A percentile compares a stretch with the other conserved stretches of the same genome.
These are phyloP conservation scores for Rhodotorula sp. DNA, from an alignment of 1,284 basidiomycete genomes.

Conservation along the genomic window DNA sequence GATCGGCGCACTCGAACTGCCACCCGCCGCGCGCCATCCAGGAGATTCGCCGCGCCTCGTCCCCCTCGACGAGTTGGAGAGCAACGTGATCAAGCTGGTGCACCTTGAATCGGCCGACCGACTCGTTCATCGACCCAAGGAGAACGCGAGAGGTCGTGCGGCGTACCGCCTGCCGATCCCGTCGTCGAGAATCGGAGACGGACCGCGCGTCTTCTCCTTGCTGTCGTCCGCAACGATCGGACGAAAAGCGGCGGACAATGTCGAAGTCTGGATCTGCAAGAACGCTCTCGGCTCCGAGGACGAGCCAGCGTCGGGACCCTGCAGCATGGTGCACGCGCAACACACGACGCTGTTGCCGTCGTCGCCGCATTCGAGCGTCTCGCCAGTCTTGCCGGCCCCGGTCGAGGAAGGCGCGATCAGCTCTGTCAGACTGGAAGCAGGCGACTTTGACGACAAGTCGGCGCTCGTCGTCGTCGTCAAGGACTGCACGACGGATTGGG, in stretches of 20 bases:
- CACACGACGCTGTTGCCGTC: slow-evolving; percentile 22
- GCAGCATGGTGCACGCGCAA: slow-evolving; percentile 18
- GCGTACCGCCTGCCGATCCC: slow-evolving; percentile 24
- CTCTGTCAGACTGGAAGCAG: slow-evolving; percentile 20
- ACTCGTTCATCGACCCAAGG: slow-evolving; percentile 7
- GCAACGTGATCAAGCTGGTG: not conserved
- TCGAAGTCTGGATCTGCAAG: slow-evolving; percentile 26
- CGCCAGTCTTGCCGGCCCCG: slow-evolving; percentile 30
- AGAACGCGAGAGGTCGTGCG: not conserved
- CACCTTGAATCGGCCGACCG: slow-evolving; percentile 21
- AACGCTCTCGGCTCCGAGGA: not conserved
- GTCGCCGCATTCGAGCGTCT: slow-evolving; percentile 19
- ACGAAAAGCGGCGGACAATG: not conserved
- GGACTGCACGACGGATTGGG: slow-evolving; percentile 11
- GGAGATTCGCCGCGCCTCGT: not conserved
- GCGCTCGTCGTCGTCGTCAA: slow-evolving; percentile 24
- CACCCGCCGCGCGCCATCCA: not conserved
- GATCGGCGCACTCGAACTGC: slow-evolving; percentile 19
- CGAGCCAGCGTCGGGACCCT: not conserved
- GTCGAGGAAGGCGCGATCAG: slow-evolving; percentile 19
- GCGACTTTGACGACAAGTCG: slow-evolving; percentile 7
- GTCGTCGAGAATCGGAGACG: slow-evolving; percentile 12
- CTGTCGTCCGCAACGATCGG: slow-evolving; percentile 30
- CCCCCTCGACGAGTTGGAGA: slow-evolving; percentile 12
- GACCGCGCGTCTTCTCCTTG: slow-evolving; percentile 22